These are phyloP conservation scores for Penicillium ochrochloron DNA, from an alignment of 495 filamentous ascomycete species.

Conservation along the genomic window DNA sequence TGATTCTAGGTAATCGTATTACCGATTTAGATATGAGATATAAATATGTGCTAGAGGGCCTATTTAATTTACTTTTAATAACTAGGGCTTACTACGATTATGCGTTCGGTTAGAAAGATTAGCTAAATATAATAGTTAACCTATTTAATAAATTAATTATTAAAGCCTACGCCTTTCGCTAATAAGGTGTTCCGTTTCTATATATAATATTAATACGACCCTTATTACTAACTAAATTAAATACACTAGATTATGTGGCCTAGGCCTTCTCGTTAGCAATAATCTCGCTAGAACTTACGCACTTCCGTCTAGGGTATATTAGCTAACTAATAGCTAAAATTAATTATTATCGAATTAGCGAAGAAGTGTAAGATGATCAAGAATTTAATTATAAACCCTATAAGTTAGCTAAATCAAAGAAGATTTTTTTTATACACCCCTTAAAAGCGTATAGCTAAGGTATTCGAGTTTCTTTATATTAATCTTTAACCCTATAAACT, in stretches of 20 bases:
- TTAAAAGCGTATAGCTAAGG: neutral
- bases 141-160: no score
- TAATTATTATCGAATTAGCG: neutral
- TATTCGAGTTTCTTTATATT: neutral
- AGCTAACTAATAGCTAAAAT: neutral
- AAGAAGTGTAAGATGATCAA: neutral
- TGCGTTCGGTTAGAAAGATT: neutral
- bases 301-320: neutral
- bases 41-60: neutral
- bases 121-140: neutral
- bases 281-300: neutral
- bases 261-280: neutral
- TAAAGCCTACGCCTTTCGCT: no score
- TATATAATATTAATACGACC: neutral
- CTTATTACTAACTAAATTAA: no score
- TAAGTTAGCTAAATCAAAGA: neutral
- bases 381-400: neutral
- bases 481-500: neutral
- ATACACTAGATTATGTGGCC: no score
- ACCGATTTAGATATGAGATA: neutral
- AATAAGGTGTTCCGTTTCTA: neutral
- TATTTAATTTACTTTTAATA: neutral
- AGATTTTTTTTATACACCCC: neutral
- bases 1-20: neutral
- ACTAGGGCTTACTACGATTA: neutral